phyloP scores from a whole-genome alignment of 371 early-diverging fungal genomes.

The Nosema muscidifuracis region DNA sequence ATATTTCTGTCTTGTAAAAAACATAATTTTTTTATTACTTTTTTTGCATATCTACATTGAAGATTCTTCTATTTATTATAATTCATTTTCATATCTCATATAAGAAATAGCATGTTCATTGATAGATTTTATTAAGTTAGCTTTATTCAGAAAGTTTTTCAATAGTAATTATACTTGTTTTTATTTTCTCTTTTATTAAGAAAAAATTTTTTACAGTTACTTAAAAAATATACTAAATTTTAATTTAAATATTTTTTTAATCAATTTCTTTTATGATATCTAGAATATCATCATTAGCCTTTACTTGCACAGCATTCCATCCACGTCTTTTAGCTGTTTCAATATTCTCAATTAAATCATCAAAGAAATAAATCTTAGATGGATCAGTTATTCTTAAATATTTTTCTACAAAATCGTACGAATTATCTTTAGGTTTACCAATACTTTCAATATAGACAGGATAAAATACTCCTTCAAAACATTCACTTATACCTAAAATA shows the following conservation, averaged over 20 bases:
- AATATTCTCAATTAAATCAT: conserved; percentile 38
- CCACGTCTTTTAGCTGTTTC: conserved; percentile 20
- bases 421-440: conserved; percentile 21
- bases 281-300: background rate
- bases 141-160: too few species aligned
- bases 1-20: too few species aligned
- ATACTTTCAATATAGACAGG: too few species aligned
- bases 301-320: conserved; percentile 14
- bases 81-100: too few species aligned
- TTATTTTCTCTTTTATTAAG: too few species aligned
- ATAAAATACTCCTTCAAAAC: conserved; percentile 46
- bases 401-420: conserved; percentile 39
- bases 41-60: too few species aligned
- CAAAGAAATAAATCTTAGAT: conserved; percentile 47
- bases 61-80: too few species aligned
- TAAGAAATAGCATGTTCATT: too few species aligned
- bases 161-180: too few species aligned
- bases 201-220: background rate
- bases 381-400: conserved; percentile 10
- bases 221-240: background rate
- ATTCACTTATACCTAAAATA: conserved; percentile 14
- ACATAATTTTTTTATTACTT: too few species aligned
- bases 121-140: too few species aligned
- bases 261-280: background rate
- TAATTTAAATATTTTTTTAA: background rate